Evolutionary conservation across 2,329 filamentous ascomycete genomes (phyloP), one percentile per base, ranked within the genome.

Genomic region (Delphinella strobiligena): DNA sequence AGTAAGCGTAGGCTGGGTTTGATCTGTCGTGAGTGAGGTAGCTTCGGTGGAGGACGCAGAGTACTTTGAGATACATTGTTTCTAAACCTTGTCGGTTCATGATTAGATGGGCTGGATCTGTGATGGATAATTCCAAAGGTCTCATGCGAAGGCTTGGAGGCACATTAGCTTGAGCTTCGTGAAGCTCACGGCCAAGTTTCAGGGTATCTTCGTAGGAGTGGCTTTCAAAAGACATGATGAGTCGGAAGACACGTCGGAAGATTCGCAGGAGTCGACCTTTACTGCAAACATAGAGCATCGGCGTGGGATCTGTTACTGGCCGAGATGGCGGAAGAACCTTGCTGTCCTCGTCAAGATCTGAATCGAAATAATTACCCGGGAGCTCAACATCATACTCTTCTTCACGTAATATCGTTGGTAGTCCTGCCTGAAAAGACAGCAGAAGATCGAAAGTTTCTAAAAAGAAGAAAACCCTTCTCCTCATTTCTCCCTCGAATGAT

Each of bases 1-100:
- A 72, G 33, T 62, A 59, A 1, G 51, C 50, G 40, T 61, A 66
- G 14, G 50, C 55, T 19, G 44, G 47, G 36, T 59, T 58, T 39
- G 37, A 49, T 42, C 50, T 47, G 1, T 44, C 47, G 15, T 59
- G 53, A 7, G 54, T 58, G 31, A 73, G 54, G 42, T 64, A 71
- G 18, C 60, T 64, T 7, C 68, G 59, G 46, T 73, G 68, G 19
- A 74, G 49, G 1, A 69, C 61, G 30, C 67, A 61, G 18, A 60
- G 58, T 8, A 62, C 52, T 44, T 68, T 68, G 31, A 64, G 62
- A 47, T 65, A 67, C 9, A 67, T 51, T 4, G 70, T 50, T 11
- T 69, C 60, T 14, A 72, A 49, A 27, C 61, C 67, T 34, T 68
- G 60, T 4, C 65, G 60, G 10, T 60, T 53, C 52, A 71, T 63